Conservation (phyloP, 768 basidiomycete genomes). For the Mycena chlorophos region DNA sequence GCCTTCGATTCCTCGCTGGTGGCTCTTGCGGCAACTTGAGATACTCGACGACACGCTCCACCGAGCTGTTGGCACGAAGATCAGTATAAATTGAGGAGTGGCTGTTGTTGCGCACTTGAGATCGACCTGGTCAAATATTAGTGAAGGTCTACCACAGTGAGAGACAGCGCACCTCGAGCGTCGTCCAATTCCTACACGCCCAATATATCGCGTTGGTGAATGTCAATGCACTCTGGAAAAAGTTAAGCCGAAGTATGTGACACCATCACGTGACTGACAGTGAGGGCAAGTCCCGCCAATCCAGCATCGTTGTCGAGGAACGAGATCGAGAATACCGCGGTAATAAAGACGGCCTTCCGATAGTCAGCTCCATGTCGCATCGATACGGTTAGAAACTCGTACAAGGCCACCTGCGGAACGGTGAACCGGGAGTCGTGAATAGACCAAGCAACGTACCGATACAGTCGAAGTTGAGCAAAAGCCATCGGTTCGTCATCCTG, state of each 20-base stretch:
- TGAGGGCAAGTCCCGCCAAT: constrained; percentile 51
- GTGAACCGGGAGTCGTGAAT: not conserved
- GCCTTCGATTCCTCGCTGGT: constrained; percentile 66
- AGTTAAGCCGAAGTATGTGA: not conserved
- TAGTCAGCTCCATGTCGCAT: not conserved
- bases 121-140: constrained; percentile 1
- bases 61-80: constrained; percentile 50
- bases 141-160: not conserved
- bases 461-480: constrained; percentile 78
- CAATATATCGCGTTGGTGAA: constrained; percentile 12
- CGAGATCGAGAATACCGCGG: constrained; percentile 74
- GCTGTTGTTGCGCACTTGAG: constrained; percentile 5
- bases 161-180: constrained; percentile 1
- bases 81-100: not conserved
- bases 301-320: constrained; percentile 55
- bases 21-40: constrained; percentile 87
- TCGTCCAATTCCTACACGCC: constrained; percentile 7
- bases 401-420: not conserved
- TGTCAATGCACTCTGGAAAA: constrained; percentile 12
- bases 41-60: constrained; percentile 90
- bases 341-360: constrained; percentile 59
- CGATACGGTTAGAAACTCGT: not conserved
- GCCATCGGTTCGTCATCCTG: constrained; percentile 84
- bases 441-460: constrained; percentile 58
- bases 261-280: constrained; percentile 47